phyloP scores from a whole-genome alignment of 768 basidiomycete genomes.

The Amanita brunnescens region DNA sequence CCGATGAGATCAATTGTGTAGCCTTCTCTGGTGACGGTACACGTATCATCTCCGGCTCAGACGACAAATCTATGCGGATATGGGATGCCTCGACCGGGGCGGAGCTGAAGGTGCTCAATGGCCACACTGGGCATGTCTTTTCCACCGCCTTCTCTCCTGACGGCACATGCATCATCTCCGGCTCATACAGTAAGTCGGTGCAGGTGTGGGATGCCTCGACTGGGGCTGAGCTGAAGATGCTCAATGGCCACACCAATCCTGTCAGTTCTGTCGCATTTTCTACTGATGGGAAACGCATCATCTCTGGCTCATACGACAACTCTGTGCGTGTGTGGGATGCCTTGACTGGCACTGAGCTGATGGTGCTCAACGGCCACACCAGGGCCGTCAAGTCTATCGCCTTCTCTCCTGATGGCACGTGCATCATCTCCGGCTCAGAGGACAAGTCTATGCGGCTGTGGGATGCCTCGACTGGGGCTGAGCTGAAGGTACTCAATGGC shows the following conservation, averaged over 20 bases:
- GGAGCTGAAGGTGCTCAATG: background rate
- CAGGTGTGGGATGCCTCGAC: conserved; percentile 6
- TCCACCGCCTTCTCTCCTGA: conserved; percentile 8
- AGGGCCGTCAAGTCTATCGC: too few species aligned
- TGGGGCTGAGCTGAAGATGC: background rate
- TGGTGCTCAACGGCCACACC: conserved; percentile 2
- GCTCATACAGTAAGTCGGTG: conserved; percentile 7
- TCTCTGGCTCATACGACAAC: conserved; percentile 8
- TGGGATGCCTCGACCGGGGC: conserved; percentile 6
- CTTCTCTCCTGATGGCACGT: too few species aligned
- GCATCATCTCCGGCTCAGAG: too few species aligned
- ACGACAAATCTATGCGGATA: conserved; percentile 6
- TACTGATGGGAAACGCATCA: background rate
- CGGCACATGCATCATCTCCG: background rate
- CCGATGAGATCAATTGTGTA: conserved; percentile 5
- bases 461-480: too few species aligned
- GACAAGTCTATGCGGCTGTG: too few species aligned
- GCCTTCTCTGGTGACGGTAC: conserved; percentile 6
- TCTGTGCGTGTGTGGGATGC: conserved; percentile 9
- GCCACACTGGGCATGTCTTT: background rate
- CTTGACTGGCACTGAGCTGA: background rate
- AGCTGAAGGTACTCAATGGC: too few species aligned
- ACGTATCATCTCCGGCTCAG: conserved; percentile 4
- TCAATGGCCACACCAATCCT: background rate
- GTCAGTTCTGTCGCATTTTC: conserved; percentile 8